Evolutionary conservation across 2,329 filamentous ascomycete genomes (phyloP), one percentile per base, ranked within the genome.

Genomic region (Xylariaceae sp.): DNA sequence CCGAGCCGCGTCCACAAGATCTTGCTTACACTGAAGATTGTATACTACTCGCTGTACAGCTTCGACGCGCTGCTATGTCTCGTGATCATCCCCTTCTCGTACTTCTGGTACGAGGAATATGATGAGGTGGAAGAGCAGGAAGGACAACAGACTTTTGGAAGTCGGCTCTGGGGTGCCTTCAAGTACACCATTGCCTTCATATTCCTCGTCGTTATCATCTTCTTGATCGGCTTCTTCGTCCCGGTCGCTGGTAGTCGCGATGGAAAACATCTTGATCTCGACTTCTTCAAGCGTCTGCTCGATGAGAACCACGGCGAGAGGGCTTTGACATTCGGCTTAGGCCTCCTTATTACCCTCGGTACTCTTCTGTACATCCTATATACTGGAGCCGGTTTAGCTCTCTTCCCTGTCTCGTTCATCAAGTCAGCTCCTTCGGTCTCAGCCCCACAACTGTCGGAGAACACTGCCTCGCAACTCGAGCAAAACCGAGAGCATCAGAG

Each of bases 91-190:
- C 93, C 93, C 0, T 98, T 98, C 61, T 85, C 90, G 36, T 98
- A 98, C 70, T 98, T 98, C 64, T 96, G 86, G 81, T 93, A 95
- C 59, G 93, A 98, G 64, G 93, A 97, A 64, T 95, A 95, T 52
- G 91, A 96, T 57, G 89, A 96, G 66, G 83, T 91, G 16, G 89
- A 89, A 47, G 77, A 84, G 26, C 87, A 95, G 55, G 79, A 87
- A 46, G 87, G 88, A 24, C 81, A 79, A 22, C 83, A 90, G 61
- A 85, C 85, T 2, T 64, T 85, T 44, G 75, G 73, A 6, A 78
- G 81, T 57, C 79, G 89, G 41, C 76, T 97, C 45, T 84, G 83
- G 77, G 83, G 83, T n/a, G 89, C 93, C 3, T 71, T 87, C 61
- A 95, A 94, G 67, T 97, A 96, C 68, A 96, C 93, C 0, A 68